phyloP scores from a whole-genome alignment of 1,284 basidiomycete species.

The Sutorius eximius region DNA sequence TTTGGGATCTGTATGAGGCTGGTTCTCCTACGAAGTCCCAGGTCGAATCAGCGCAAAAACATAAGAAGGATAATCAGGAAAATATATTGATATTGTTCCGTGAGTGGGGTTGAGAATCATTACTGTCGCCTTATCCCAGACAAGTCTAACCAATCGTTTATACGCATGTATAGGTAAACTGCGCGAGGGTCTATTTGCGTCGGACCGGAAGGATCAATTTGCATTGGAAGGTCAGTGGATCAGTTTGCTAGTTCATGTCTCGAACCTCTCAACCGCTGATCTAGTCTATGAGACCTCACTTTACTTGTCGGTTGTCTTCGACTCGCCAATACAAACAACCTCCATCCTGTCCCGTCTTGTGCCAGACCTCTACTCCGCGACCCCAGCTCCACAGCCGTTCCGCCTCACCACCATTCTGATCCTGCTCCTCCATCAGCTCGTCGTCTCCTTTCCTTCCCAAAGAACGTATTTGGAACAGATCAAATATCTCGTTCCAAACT shows the following conservation, averaged over 20 bases:
- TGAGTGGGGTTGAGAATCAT: constrained; percentile 36
- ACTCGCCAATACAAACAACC: constrained; percentile 52
- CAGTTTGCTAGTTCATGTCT: not conserved
- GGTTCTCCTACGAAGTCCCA: constrained; percentile 2
- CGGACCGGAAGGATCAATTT: constrained; percentile 55
- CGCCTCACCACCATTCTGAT: constrained; percentile 41
- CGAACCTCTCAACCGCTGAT: not conserved
- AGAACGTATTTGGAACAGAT: constrained; percentile 49
- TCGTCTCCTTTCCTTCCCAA: constrained; percentile 61
- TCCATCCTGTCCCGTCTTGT: constrained; percentile 60
- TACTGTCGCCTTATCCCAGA: not conserved
- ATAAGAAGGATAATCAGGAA: constrained; percentile 53
- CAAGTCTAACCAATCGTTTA: not conserved
- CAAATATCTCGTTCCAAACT: constrained; percentile 38
- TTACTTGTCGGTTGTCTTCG: constrained; percentile 60
- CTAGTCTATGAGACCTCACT: constrained; percentile 71
- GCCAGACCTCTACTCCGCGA: constrained; percentile 43
- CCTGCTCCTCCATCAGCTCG: constrained; percentile 54
- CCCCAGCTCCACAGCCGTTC: constrained; percentile 26
- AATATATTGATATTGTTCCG: constrained; percentile 69
- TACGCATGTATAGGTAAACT: constrained; percentile 54
- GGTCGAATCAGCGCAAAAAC: constrained; percentile 37
- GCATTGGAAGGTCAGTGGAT: constrained; percentile 56
- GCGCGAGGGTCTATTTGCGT: constrained; percentile 64
- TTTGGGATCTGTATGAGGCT: constrained; percentile 34